Percentiles rank a stretch among this genome's conserved stretches.
Evolutionary conservation across 805 yeast genomes (phyloP).

Genomic region (Saccharomycopsis sp.): DNA sequence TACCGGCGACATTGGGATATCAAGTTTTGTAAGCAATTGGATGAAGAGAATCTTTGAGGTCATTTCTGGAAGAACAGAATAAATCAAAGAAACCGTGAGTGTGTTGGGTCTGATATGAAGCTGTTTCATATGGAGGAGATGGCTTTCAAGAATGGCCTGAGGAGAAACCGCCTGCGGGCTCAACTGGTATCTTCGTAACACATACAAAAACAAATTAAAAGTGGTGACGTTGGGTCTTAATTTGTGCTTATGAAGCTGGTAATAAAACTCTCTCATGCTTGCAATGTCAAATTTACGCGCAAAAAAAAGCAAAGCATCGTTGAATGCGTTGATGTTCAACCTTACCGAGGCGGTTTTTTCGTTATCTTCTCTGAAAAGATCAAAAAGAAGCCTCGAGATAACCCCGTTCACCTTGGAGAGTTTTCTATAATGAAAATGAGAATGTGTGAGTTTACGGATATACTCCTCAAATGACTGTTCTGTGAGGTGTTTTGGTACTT

Average conservation of each 20-base stretch:
- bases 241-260: slow-evolving; percentile 34
- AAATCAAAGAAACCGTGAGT: slow-evolving; percentile 34
- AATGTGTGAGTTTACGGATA: slow-evolving; percentile 33
- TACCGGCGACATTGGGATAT: slow-evolving; percentile 29
- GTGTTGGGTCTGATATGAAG: slow-evolving; percentile 29
- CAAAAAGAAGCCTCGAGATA: slow-evolving; percentile 32
- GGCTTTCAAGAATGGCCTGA: slow-evolving; percentile 26
- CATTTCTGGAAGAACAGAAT: slow-evolving; percentile 30
- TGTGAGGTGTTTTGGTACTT: slow-evolving; percentile 24
- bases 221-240: slow-evolving; percentile 32
- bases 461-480: slow-evolving; percentile 28
- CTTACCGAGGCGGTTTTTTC: slow-evolving; percentile 28
- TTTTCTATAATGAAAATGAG: slow-evolving; percentile 30
- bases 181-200: slow-evolving; percentile 26
- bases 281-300: slow-evolving; percentile 34
- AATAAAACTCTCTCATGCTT: slow-evolving; percentile 34
- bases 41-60: slow-evolving; percentile 29
- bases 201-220: slow-evolving; percentile 33
- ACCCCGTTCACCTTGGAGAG: slow-evolving; percentile 34
- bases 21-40: slow-evolving; percentile 28
- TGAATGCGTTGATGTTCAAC: slow-evolving; percentile 28
- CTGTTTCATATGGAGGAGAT: slow-evolving; percentile 29
- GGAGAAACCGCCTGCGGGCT: slow-evolving; percentile 25
- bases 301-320: slow-evolving; percentile 35
- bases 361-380: slow-evolving; percentile 36